phyloP scores from a whole-genome alignment of 345 rosid genomes.

The Acer campestre region DNA sequence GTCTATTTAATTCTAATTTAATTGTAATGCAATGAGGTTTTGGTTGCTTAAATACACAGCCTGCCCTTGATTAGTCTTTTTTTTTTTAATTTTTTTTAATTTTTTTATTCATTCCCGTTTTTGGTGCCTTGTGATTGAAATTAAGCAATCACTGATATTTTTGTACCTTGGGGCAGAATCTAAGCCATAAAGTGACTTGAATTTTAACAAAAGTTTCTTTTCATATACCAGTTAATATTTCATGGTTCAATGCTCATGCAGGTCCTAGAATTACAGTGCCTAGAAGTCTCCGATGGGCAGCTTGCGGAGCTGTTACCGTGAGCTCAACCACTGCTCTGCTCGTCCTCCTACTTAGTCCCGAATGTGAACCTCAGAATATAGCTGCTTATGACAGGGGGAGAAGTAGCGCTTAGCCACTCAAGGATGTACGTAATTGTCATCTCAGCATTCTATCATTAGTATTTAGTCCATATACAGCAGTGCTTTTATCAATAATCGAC shows the following conservation, averaged over 20 bases:
- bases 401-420: not conserved
- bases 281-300: slow-evolving; percentile 86
- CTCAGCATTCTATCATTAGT: too few relatives aligned
- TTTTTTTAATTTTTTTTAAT: too few relatives aligned
- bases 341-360: slow-evolving; percentile 87
- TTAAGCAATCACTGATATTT: too few relatives aligned
- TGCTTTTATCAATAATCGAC: too few relatives aligned
- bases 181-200: not conserved
- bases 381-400: slow-evolving; percentile 64
- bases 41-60: too few relatives aligned
- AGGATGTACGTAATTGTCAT: not conserved
- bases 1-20: too few relatives aligned
- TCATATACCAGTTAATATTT: not conserved
- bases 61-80: too few relatives aligned
- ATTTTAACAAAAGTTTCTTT: not conserved
- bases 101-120: too few relatives aligned
- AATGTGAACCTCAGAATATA: slow-evolving; percentile 94
- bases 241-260: slow-evolving; percentile 27
- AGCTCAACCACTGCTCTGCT: slow-evolving; percentile 70
- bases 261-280: slow-evolving; percentile 69
- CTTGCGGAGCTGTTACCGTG: slow-evolving; percentile 72
- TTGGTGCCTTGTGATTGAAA: too few relatives aligned
- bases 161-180: not conserved
- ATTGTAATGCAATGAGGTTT: too few relatives aligned
- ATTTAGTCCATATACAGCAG: too few relatives aligned